Evolutionary conservation across 805 yeast genomes (phyloP).

Genomic region (Candida anglica): DNA sequence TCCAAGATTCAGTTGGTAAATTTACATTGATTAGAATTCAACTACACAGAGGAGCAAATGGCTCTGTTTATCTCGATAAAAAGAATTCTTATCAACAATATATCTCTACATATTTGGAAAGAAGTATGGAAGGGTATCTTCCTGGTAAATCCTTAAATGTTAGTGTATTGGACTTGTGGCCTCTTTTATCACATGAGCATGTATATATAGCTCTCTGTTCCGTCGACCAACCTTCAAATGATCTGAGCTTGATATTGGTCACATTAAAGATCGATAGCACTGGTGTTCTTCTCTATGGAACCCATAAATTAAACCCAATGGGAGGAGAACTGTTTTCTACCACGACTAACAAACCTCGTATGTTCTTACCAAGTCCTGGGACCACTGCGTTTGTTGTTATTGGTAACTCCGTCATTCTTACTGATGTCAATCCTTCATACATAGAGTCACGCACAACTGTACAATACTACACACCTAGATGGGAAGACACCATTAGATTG

Average conservation of each 20-base stretch:
- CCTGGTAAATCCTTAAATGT: conserved; percentile 48
- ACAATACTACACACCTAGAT: conserved; percentile 44
- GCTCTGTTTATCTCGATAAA: conserved; percentile 21
- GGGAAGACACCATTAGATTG: conserved; percentile 79
- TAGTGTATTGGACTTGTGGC: conserved; percentile 59
- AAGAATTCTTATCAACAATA: conserved; percentile 26
- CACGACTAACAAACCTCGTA: conserved; percentile 31
- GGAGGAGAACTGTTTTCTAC: too few species aligned
- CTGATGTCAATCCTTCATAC: conserved; percentile 49
- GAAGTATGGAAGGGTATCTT: conserved; percentile 35
- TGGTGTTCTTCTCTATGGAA: conserved; percentile 55
- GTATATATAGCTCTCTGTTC: conserved; percentile 40
- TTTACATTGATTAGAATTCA: conserved; percentile 28
- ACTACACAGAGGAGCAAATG: conserved; percentile 21
- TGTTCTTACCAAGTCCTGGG: conserved; percentile 56
- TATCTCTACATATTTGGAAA: conserved; percentile 24
- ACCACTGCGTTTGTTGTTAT: conserved; percentile 59
- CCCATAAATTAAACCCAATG: conserved; percentile 57
- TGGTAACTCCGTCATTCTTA: conserved; percentile 57
- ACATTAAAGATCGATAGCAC: conserved; percentile 50
- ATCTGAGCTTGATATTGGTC: conserved; percentile 31
- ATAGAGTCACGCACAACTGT: conserved; percentile 14
- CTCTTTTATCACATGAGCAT: conserved; percentile 31
- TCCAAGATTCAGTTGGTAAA: conserved; percentile 45
- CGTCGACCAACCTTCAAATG: conserved; percentile 10